Base-by-base conservation (phyloP, 2,329 filamentous ascomycete species). In the Pezicula neosporulosa region DNA sequence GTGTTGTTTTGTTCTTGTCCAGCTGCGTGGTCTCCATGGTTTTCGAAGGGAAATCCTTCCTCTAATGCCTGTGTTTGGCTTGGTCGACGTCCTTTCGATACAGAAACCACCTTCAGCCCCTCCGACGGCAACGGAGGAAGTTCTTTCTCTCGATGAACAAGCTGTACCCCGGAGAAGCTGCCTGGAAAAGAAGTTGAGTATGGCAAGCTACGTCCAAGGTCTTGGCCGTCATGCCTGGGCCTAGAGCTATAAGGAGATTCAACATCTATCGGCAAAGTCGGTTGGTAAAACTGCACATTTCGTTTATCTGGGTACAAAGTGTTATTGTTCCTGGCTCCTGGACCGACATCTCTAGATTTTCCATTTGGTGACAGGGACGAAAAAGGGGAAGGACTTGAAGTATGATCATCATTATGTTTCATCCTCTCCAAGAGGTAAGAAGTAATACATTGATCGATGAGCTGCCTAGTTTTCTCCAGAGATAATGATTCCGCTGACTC, bases 371-470 rank as follows among this genome's bases (percentile, higher is more conserved):
- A 62, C 52, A 41, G 53, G 44, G 52, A 59, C 24, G 51, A 63
- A 21, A 60, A 57, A 7, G 53, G 48, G 44, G 41, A 41, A 50
- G 51, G 48, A 54, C 53, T 57, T 51, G 56, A 53, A 18, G 35
- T 39, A 33, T 46, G 47, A 66, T 60, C 50, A 74, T 61, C 59
- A 39, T 58, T 57, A 55, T 60, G 57, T 51, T 60, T 61, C 38
- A 73, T 61, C 46, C 66, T 65, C 38, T 70, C 65, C 16, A 83
- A 64, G 59, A 83, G 81, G 37, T 72, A 68, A 36, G 57, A 66
- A 33, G 71, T 70, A 19, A 83, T 63, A 59, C 78, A 83, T 46
- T 69, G 69, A 53, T 81, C 77, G 49, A 83, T 76, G 52, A 90
- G 73, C 27, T 70, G 65, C 58, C 72, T 77, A 9, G 85, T 87